A percentile compares a stretch with the other conserved stretches of the same genome.
Evolutionary conservation across 768 basidiomycete genomes (phyloP).

Genomic region (Botryobasidium botryosum): DNA sequence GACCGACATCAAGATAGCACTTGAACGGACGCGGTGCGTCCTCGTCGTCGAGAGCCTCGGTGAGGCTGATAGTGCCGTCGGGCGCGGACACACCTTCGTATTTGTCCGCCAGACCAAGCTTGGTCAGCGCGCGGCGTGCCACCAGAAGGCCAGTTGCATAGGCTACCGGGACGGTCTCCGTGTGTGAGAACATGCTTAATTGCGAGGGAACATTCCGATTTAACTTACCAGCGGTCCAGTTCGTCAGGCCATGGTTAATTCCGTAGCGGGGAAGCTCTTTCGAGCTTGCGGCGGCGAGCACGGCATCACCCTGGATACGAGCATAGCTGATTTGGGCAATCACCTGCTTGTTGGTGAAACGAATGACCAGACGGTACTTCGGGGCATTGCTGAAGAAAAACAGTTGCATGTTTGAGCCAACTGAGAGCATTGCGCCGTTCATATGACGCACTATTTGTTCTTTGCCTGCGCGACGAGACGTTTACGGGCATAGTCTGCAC

Average conservation of each 20-base stretch:
- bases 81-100: conserved; percentile 90
- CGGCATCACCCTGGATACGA: conserved; percentile 92
- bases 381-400: conserved; percentile 62
- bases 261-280: conserved; percentile 89
- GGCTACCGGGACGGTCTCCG: conserved; percentile 31
- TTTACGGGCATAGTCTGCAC: conserved; percentile 88
- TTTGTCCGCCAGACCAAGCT: conserved; percentile 94
- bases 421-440: background rate
- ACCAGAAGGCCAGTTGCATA: conserved; percentile 94
- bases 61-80: conserved; percentile 67
- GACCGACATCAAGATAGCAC: conserved; percentile 93
- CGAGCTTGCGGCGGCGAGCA: conserved; percentile 76
- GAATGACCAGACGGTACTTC: conserved; percentile 96
- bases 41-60: conserved; percentile 76
- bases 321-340: conserved; percentile 94
- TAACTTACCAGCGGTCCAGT: conserved; percentile 82
- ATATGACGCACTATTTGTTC: conserved; percentile 81
- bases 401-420: background rate
- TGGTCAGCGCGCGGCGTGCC: conserved; percentile 87
- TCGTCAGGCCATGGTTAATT: conserved; percentile 95
- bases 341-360: conserved; percentile 95
- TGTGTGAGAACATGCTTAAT: too few relatives aligned
- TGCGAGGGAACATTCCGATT: too few relatives aligned
- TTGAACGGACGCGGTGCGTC: conserved; percentile 98
- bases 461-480: conserved; percentile 95